Conservation (phyloP, 805 yeast genomes). For the Myxozyma mucilagina region DNA sequence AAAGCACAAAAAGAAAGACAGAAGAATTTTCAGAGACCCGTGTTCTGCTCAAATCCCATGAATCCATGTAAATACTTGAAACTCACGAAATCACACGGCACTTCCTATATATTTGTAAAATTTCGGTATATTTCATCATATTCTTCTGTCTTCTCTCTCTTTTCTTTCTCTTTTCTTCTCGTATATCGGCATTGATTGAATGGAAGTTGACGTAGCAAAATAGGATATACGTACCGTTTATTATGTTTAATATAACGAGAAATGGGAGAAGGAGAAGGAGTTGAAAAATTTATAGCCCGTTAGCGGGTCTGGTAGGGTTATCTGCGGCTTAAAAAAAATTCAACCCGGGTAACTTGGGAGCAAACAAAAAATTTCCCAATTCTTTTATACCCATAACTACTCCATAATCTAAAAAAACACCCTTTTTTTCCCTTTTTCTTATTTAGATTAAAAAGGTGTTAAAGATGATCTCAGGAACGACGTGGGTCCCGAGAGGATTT, state of each 20-base stretch:
- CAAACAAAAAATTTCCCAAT: not conserved
- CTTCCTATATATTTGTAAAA: conserved; percentile 30
- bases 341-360: conserved; percentile 30
- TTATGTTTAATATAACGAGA: not conserved
- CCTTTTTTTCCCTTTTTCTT: not conserved
- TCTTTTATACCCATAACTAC: too few species aligned
- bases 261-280: not conserved
- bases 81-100: conserved; percentile 29
- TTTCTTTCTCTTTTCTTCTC: too few species aligned
- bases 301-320: not conserved
- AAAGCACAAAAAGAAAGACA: not conserved
- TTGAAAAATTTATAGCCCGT: not conserved
- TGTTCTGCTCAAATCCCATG: conserved; percentile 24
- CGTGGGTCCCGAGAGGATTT: conserved; percentile 96
- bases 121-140: conserved; percentile 32
- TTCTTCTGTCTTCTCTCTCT: not conserved
- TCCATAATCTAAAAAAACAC: too few species aligned
- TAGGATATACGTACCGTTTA: too few species aligned
- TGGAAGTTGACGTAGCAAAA: too few species aligned
- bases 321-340: not conserved
- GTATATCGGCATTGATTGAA: too few species aligned
- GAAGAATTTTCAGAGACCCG: conserved; percentile 29
- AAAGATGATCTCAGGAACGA: conserved; percentile 81
- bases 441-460: not conserved
- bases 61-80: not conserved